Evolutionary conservation across 1,139 yeast genomes (phyloP), one percentile per base, ranked within the genome.

Genomic region (Kurtzmaniella quercitrusa): DNA sequence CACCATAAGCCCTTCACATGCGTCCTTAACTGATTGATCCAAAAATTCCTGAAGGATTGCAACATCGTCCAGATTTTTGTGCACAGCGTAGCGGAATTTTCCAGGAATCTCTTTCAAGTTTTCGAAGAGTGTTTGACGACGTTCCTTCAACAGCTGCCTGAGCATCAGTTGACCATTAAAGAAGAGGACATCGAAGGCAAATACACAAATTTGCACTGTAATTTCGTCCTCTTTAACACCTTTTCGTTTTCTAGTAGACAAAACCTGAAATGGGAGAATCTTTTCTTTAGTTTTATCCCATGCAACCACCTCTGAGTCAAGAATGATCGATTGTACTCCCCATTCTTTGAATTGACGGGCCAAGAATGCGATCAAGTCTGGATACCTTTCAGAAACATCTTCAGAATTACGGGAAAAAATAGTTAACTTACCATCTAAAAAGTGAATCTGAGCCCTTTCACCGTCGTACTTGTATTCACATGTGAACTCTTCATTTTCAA

Each of bases 231-330:
- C 84, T 41, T 85, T 84, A 8, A 93, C 98, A 51, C 85, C 97
- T 61, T 93, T 94, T 43, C 98, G 78, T 62, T 93, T 93, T 60
- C 99, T 78, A 0, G 98, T 93, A 1, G 96, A 85, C 40, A 93
- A 66, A 0, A 88, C 84, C 61, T 93, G 99, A 63, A 93, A 93
- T 0, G 99, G 98, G 45, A 93, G 66, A 44, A 94, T 91, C 59
- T 84, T 87, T 22, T 80, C 63, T 17, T 75, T 71, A 39, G 72
- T 82, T 46, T 84, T 70, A 60, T 93, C 97, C 96, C 96, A 93
- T 0, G 98, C 99, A n/a, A 94, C 98, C 5, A 97, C 97, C 63
- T 93, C 99, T 64, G 97, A 88, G 60, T 93, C 99, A 45, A 93
- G 63, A 45, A 93, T 88, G 62, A 91, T 61, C 1, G 82, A 79